Conservation (phyloP, 345 rosid species). For the Xanthoceras sorbifolium region DNA sequence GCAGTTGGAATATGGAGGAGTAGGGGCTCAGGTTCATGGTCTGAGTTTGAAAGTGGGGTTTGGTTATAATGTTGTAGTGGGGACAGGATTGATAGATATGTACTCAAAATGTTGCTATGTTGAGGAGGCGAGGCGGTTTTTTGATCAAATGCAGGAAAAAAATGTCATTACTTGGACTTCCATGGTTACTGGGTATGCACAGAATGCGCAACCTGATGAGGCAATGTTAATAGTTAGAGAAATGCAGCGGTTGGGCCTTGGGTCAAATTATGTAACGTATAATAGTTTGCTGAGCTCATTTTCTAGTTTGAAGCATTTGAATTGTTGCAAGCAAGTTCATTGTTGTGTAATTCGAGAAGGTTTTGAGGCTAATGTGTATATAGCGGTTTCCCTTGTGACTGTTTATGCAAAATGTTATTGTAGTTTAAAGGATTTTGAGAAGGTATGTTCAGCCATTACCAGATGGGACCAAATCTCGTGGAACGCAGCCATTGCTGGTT, state of each 20-base stretch:
- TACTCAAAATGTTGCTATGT: conserved; percentile 31
- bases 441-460: conserved; percentile 20
- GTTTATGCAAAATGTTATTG: conserved; percentile 33
- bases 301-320: conserved; percentile 20
- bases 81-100: conserved; percentile 38
- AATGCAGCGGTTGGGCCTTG: conserved; percentile 29
- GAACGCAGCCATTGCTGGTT: conserved; percentile 44
- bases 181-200: conserved; percentile 35
- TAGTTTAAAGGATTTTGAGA: conserved; percentile 32
- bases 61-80: conserved; percentile 30
- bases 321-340: conserved; percentile 41
- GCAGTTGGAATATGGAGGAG: conserved; percentile 26
- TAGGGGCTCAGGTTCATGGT: conserved; percentile 40
- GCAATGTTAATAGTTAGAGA: conserved; percentile 34
- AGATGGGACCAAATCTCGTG: conserved; percentile 36
- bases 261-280: conserved; percentile 29
- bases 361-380: conserved; percentile 26
- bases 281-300: conserved; percentile 38
- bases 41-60: conserved; percentile 33
- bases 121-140: conserved; percentile 26
- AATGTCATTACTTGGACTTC: conserved; percentile 40
- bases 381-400: conserved; percentile 30
- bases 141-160: conserved; percentile 24
- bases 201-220: conserved; percentile 25
- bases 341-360: conserved; percentile 35